Conservation (phyloP, 2,329 filamentous ascomycete species). For the Nectriaceae sp. region DNA sequence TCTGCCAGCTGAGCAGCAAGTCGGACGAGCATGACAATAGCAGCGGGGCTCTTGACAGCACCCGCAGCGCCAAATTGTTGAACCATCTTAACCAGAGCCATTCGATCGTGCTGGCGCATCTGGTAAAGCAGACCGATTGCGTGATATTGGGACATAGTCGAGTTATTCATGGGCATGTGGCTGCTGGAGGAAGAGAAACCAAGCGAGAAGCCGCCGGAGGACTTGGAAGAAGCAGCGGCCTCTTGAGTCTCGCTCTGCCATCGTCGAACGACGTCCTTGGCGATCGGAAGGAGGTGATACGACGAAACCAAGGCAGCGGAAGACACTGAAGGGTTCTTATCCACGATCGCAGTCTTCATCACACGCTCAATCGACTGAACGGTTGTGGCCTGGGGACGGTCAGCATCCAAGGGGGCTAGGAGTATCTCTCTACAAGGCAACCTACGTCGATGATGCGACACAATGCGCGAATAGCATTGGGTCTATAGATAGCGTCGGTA, state of each 20-base stretch:
- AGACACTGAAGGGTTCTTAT: constrained; percentile 96
- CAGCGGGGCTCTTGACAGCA: constrained; percentile 92
- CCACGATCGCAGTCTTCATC: constrained; percentile 98
- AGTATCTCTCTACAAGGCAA: constrained; percentile 19
- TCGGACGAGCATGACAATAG: constrained; percentile 88
- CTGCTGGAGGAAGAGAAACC: constrained; percentile 83
- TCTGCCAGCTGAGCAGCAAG: constrained; percentile 92
- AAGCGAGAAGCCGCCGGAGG: constrained; percentile 84
- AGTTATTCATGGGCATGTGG: constrained; percentile 81
- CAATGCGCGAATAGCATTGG: constrained; percentile 92
- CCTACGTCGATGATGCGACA: constrained; percentile 95
- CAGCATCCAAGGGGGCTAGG: constrained; percentile 27
- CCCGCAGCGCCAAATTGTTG: constrained; percentile 94
- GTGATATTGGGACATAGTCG: constrained; percentile 98
- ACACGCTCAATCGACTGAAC: constrained; percentile 97
- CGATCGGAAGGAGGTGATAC: constrained; percentile 95
- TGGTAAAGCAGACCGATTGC: constrained; percentile 96
- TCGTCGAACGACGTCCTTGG: constrained; percentile 89
- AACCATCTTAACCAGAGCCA: constrained; percentile 99
- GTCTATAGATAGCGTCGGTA: constrained; percentile 89
- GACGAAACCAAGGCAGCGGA: constrained; percentile 95
- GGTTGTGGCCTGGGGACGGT: constrained; percentile 70
- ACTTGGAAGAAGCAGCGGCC: constrained; percentile 87
- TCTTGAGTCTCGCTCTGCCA: constrained; percentile 99
- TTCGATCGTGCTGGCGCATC: constrained; percentile 95